Base-by-base conservation (phyloP, 768 basidiomycete species). In the Tylopilus subfusipes region DNA sequence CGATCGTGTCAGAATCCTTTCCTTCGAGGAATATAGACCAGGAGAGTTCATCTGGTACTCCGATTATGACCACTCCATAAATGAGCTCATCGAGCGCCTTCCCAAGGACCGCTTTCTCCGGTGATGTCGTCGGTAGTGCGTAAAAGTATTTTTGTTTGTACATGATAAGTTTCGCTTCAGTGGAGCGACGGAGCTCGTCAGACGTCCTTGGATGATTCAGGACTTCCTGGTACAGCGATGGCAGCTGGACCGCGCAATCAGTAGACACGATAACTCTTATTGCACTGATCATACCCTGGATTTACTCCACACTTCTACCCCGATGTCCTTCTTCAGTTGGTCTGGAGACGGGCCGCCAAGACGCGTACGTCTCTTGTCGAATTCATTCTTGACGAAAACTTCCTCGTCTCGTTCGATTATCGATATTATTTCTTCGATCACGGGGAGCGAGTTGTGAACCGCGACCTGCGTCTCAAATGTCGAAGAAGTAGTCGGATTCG, bases 21-120 rank as follows among this genome's bases (percentile, higher is more conserved):
- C 82, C 79, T 63, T 98, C 92, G 42, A 98, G 75, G 56, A 78
- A 83, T 4, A 88, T 68, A 25, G 72, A 76, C 96, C 97, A 99
- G 1, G 90, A 93, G 24, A 86, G 67, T 63, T 91, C 86, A 62
- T 97, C 88, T 0, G 84, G 81, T 10, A 94, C 80, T 16, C 78
- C 75, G 19, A 99, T 75, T 7, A 96, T 71, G 3, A 97, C 80
- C 29, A 84, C 82, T 3, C 93, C 94, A 16, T 81, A 75, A 2
- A 90, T 78, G 30, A 97, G 72, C 18, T 82, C 81, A 39, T 91
- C 82, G 12, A 97, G 75, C 59, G 91, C 85, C 10, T 68, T 63
- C n/a, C 82, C 72, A 10, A 88, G 65, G 22, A 66, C 61, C 18
- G 61, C 63, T 65, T 90, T 88, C 24, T 72, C 64, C 9, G 67